phyloP scores from a whole-genome alignment of 495 filamentous ascomycete genomes.

The Bombardia bombarda region DNA sequence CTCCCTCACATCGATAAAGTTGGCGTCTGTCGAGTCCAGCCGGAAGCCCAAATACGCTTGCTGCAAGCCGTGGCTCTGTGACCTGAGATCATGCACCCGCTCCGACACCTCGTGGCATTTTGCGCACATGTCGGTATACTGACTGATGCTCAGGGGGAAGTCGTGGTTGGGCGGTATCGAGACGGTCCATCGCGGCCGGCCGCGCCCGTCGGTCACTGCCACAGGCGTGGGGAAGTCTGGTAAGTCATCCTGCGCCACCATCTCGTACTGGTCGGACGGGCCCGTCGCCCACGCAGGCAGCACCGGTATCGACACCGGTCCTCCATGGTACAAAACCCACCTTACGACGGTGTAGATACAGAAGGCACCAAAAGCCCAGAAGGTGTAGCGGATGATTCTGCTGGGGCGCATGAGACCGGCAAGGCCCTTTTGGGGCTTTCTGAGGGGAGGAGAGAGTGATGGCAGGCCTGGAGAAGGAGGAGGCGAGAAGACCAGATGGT shows the following conservation, averaged over 20 bases:
- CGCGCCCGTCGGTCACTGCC: constrained; percentile 47
- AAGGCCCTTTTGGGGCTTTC: constrained; percentile 36
- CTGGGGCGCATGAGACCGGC: constrained; percentile 31
- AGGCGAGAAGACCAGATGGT: constrained; percentile 54
- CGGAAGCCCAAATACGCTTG: constrained; percentile 45
- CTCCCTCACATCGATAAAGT: constrained; percentile 61
- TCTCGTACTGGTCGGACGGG: constrained; percentile 35
- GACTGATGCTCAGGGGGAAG: constrained; percentile 50
- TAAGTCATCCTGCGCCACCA: constrained; percentile 41
- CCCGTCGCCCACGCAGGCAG: constrained; percentile 26
- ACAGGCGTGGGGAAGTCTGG: constrained; percentile 53
- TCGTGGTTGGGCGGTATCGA: constrained; percentile 49
- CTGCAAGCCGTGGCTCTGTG: constrained; percentile 27
- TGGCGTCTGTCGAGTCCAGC: constrained; percentile 47
- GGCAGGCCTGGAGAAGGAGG: constrained; percentile 58
- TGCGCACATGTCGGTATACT: constrained; percentile 54
- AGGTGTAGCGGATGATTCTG: constrained; percentile 35
- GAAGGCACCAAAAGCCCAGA: constrained; percentile 33
- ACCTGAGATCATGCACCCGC: constrained; percentile 39
- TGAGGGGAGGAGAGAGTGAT: constrained; percentile 52
- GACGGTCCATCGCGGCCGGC: constrained; percentile 59
- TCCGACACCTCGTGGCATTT: constrained; percentile 47
- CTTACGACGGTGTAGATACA: constrained; percentile 27
- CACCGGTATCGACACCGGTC: constrained; percentile 9
- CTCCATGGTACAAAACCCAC: constrained; percentile 14